A percentile compares a stretch with the other conserved stretches of the same genome.
These are phyloP conservation scores for Guillardia theta DNA, from an alignment of 78 protist species.

Conservation along the genomic window DNA sequence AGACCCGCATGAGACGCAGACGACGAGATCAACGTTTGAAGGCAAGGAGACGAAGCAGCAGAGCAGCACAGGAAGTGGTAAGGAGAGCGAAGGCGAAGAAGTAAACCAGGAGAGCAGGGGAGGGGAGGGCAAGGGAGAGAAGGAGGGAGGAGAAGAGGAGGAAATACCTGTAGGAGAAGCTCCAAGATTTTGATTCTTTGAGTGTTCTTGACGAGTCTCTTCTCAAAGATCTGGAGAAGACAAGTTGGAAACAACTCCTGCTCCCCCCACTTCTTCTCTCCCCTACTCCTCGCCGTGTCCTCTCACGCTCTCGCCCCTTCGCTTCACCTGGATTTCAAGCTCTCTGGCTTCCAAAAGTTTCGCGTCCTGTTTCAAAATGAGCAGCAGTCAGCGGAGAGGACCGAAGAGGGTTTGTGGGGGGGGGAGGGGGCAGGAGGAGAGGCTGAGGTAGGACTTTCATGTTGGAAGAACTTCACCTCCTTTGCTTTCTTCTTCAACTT, in stretches of 20 bases:
- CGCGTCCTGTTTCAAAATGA: neutral
- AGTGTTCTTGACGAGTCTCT: neutral
- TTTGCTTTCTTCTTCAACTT: neutral
- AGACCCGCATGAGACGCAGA: too few relatives aligned
- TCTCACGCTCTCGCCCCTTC: neutral
- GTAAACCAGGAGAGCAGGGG: too few relatives aligned
- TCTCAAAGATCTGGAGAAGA: neutral
- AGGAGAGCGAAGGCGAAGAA: too few relatives aligned
- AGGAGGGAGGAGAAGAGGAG: neutral
- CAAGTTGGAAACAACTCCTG: neutral
- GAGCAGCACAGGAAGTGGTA: too few relatives aligned
- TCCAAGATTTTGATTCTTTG: neutral
- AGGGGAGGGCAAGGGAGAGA: too few relatives aligned
- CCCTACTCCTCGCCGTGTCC: neutral
- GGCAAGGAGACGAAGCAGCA: too few relatives aligned
- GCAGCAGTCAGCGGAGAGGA: neutral
- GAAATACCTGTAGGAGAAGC: neutral
- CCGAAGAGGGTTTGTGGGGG: neutral
- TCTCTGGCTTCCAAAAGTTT: neutral
- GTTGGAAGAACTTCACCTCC: neutral
- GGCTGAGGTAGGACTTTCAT: too few relatives aligned
- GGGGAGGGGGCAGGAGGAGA: too few relatives aligned
- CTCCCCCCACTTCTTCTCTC: neutral
- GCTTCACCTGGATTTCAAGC: neutral
- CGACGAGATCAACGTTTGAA: too few relatives aligned